Conservation (phyloP, 441 rosid genomes). For the Pelargonium cotyledonis region DNA sequence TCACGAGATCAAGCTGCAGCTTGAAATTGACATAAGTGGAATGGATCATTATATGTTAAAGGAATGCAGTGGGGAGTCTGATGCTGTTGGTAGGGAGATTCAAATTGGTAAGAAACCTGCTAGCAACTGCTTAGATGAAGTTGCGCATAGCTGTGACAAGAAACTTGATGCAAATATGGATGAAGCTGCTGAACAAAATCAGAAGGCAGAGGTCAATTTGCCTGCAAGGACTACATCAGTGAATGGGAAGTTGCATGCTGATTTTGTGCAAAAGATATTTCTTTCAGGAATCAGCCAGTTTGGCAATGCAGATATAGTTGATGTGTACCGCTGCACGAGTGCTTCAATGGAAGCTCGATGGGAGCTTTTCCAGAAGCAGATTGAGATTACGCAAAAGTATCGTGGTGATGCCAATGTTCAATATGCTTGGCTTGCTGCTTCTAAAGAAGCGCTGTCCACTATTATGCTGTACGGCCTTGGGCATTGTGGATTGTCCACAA, state of each 20-base stretch:
- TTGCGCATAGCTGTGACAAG: slow-evolving; percentile 42
- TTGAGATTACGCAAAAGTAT: slow-evolving; percentile 50
- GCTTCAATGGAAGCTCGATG: slow-evolving; percentile 40
- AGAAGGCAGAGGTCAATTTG: slow-evolving; percentile 21
- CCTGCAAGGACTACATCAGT: too few species aligned
- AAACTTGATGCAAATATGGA: slow-evolving; percentile 36
- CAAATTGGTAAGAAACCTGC: slow-evolving; percentile 36
- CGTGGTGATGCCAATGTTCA: slow-evolving; percentile 80
- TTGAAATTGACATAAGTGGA: slow-evolving; percentile 75
- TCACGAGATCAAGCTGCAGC: slow-evolving; percentile 69
- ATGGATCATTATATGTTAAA: slow-evolving; percentile 43
- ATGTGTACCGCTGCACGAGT: slow-evolving; percentile 43
- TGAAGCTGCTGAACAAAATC: slow-evolving; percentile 31
- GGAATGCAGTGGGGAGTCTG: slow-evolving; percentile 79
- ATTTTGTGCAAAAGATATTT: slow-evolving; percentile 46
- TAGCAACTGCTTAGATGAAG: slow-evolving; percentile 21
- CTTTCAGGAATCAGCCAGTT: slow-evolving; percentile 39
- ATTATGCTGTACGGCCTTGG: slow-evolving; percentile 58
- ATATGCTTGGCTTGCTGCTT: slow-evolving; percentile 85
- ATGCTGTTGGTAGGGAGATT: slow-evolving; percentile 38
- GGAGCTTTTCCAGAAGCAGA: slow-evolving; percentile 71
- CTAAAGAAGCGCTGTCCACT: slow-evolving; percentile 40
- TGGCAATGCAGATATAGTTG: slow-evolving; percentile 39
- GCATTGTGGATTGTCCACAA: slow-evolving; percentile 44
- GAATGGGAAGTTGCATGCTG: slow-evolving; percentile 43